phyloP scores from a whole-genome alignment of 768 basidiomycete species.

The Hortiboletus campestris region DNA sequence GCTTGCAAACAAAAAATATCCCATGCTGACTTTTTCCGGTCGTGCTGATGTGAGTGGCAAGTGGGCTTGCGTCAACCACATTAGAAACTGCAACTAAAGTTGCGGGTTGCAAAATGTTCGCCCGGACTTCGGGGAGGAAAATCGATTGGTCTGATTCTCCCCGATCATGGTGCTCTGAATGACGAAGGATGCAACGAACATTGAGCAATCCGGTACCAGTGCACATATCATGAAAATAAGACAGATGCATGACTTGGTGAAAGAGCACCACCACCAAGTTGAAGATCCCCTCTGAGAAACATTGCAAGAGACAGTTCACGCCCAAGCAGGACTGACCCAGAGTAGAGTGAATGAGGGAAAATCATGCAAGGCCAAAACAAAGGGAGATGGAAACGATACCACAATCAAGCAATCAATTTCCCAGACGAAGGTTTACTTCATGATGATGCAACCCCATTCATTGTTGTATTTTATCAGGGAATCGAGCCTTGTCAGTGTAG shows the following conservation, averaged over 20 bases:
- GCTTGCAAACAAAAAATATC: neutral
- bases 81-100: neutral
- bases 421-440: conserved; percentile 1
- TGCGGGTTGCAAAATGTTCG: neutral
- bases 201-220: neutral
- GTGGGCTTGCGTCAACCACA: neutral
- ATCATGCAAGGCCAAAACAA: neutral
- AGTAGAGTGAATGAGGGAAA: conserved; percentile 6
- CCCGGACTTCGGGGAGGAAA: conserved; percentile 1
- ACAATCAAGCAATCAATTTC: conserved; percentile 3
- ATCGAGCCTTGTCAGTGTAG: conserved; percentile 7
- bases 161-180: neutral
- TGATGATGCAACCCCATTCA: conserved; percentile 9
- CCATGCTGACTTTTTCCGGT: neutral
- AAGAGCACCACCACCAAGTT: neutral
- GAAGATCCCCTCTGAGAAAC: neutral
- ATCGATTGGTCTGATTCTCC: neutral
- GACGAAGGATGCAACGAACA: conserved; percentile 7
- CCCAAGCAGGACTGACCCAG: conserved; percentile 5
- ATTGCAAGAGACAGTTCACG: conserved; percentile 3
- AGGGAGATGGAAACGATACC: conserved; percentile 10
- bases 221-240: neutral
- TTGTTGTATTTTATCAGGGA: conserved; percentile 12
- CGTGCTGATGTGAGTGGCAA: conserved; percentile 1
- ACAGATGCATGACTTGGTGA: neutral